Conservation (phyloP, 2,329 filamentous ascomycete species). For the Dactylellina haptotyla region DNA sequence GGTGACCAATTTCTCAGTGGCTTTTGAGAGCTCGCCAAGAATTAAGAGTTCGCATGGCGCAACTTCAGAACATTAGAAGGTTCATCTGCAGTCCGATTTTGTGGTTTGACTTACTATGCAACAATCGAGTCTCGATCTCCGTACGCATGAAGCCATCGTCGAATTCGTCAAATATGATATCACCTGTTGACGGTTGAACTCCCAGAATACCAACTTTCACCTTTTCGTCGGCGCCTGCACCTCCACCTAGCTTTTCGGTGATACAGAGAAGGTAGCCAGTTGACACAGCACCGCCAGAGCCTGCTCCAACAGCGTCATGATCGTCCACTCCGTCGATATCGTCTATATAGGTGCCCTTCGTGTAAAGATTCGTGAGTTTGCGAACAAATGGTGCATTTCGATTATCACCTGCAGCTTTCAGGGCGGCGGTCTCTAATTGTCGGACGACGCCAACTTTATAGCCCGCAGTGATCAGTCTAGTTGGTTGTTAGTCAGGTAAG, state of each 20-base stretch:
- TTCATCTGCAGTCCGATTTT: too few relatives aligned
- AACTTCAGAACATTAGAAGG: constrained; percentile 62
- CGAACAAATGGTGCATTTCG: constrained; percentile 90
- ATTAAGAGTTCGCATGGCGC: constrained; percentile 95
- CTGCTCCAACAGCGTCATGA: constrained; percentile 51
- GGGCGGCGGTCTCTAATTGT: constrained; percentile 91
- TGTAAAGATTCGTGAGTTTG: constrained; percentile 95
- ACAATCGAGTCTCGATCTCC: constrained; percentile 91
- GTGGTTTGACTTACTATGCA: constrained; percentile 76
- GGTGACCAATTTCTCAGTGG: constrained; percentile 89
- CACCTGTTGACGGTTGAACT: constrained; percentile 93
- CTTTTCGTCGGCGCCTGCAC: constrained; percentile 87
- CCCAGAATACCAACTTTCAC: constrained; percentile 91
- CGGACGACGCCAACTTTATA: constrained; percentile 96
- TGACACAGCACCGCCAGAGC: constrained; percentile 69
- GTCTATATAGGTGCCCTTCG: constrained; percentile 96
- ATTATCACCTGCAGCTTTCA: constrained; percentile 96
- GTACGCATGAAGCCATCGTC: constrained; percentile 97
- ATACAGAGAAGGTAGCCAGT: constrained; percentile 93
- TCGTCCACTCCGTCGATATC: constrained; percentile 83
- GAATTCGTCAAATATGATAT: constrained; percentile 94
- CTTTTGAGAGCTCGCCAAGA: constrained; percentile 87
- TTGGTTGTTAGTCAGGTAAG: neutral
- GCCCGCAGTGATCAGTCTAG: constrained; percentile 79
- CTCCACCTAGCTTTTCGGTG: constrained; percentile 82